Evolutionary conservation across 345 rosid species (phyloP).

Genomic region (Geranium rotundifolium): DNA sequence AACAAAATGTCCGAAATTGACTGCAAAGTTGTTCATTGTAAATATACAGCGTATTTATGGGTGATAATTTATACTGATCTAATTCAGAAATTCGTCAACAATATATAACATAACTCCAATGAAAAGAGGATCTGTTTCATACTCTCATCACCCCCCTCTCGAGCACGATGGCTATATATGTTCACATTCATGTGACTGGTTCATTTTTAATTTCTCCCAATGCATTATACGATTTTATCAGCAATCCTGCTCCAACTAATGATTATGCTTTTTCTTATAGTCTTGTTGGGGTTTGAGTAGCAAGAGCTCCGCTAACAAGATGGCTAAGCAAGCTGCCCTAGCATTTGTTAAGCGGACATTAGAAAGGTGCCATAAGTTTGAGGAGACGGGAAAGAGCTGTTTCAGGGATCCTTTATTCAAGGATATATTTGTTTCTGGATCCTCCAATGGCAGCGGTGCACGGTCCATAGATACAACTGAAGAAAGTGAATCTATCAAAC

Average conservation of each 20-base stretch:
- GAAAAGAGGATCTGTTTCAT: background rate
- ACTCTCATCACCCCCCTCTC: background rate
- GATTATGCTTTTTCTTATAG: conserved; percentile 24
- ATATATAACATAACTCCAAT: no score
- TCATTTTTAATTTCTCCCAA: background rate
- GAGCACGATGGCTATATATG: background rate
- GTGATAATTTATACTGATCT: no score
- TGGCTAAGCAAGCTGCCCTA: conserved; percentile 76
- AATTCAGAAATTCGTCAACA: no score
- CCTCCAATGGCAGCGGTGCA: conserved; percentile 24
- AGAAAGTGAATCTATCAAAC: conserved; percentile 41
- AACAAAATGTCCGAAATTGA: no score
- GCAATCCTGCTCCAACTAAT: background rate
- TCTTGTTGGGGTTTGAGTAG: conserved; percentile 57
- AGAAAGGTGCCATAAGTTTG: conserved; percentile 55
- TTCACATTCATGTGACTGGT: background rate
- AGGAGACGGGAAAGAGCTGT: conserved; percentile 77
- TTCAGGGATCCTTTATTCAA: conserved; percentile 64
- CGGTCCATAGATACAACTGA: conserved; percentile 24
- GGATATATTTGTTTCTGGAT: conserved; percentile 44
- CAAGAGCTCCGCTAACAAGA: conserved; percentile 67
- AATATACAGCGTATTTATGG: no score
- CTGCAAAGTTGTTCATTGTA: no score
- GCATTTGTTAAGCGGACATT: conserved; percentile 70
- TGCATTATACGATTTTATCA: background rate